Base-by-base conservation (phyloP, 164 flowering plant species). In the Liquidambar formosana region DNA sequence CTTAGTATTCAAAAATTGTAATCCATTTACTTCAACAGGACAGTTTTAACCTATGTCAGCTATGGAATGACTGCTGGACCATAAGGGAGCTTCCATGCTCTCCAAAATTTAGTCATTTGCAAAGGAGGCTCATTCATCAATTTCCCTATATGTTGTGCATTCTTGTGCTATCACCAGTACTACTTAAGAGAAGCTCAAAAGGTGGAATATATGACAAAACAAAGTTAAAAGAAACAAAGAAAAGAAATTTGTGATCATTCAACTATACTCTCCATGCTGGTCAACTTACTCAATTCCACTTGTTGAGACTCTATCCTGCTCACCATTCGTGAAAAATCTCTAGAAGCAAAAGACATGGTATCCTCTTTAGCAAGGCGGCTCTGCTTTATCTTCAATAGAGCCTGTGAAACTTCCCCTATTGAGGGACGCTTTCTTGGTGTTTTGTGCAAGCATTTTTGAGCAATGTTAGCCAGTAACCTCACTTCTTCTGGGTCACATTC, bases 361-460 rank as follows among this genome's bases (percentile, higher is more conserved):
- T 81, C 85, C 56, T 80, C 85, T 74, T 78, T 87, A 3, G 58
- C 74, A 3, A 86, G 85, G 15, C 82, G 86, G 49, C 84, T 79
- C 76, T 87, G 84, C 67, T 52, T 84, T 69, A 93, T 85, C 79
- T 72, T 89, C 46, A 80, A 65, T 62, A 96, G 81, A 38, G 88
- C 93, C 73, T 82, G 96, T 25, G 93, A 90, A 64, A 90, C 85
- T 71, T 89, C 97, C 27, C 84, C 83, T 8, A 90, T 86, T 6
- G 94, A 82, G 58, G 99, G 99, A 8, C 99, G 86, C 59, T 81
- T 92, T 64, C 87, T 87, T 1, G 94, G 93, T 16, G 72, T 67
- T 72, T 83, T 87, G 66, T 86, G 89, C 79, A 93, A 61, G 81
- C 99, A 96, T 75, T 71, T 89, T 76, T 88, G 80, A 28, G 81